Base-by-base conservation (phyloP, 2,329 filamentous ascomycete genomes). In the Claviceps capensis region DNA sequence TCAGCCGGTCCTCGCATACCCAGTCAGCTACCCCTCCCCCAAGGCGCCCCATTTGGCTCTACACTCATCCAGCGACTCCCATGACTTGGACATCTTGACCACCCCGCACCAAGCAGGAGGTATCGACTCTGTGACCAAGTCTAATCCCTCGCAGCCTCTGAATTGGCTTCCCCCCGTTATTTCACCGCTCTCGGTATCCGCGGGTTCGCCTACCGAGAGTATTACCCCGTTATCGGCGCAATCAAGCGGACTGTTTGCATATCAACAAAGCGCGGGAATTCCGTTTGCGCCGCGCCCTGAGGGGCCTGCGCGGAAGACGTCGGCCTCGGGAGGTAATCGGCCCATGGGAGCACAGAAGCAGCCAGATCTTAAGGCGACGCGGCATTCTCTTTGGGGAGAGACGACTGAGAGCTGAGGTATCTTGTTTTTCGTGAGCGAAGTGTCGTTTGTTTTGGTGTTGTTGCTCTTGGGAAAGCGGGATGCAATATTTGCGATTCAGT, bases 81-180 rank as follows among this genome's bases (percentile, higher is more conserved):
- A 65, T 38, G 45, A 52, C 3, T 48, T 56, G 2, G 70, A 75
- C 49, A 59, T 74, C 22, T 81, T 81, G 54, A 67, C 81, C 55
- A 67, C 81, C 23, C 69, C 70, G 0, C 80, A 79, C 55, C 74
- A 80, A 53, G 76, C 78, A 0, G 71, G 77, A n/a, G 78, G 77
- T 0, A 72, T 75, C 1, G 54, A 65, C 0, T 68, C 76, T 0
- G 60, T 64, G 4, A 50, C 69, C 1, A 55, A 72, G 16, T 58
- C 64, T 14, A 23, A 16, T 6, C 65, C 64, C 36, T 61, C 67
- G 34, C 69, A 72, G 54, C 63, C 69, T 4, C 63, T 79, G 50
- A 70, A 69, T 50, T 80, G 76, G 76, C 65, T 78, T 23, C 72
- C 74, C 14, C 74, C 76, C 4, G 77, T 75, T 52, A 66, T 63